phyloP scores from a whole-genome alignment of 768 basidiomycete species.

The Suillus brevipes region DNA sequence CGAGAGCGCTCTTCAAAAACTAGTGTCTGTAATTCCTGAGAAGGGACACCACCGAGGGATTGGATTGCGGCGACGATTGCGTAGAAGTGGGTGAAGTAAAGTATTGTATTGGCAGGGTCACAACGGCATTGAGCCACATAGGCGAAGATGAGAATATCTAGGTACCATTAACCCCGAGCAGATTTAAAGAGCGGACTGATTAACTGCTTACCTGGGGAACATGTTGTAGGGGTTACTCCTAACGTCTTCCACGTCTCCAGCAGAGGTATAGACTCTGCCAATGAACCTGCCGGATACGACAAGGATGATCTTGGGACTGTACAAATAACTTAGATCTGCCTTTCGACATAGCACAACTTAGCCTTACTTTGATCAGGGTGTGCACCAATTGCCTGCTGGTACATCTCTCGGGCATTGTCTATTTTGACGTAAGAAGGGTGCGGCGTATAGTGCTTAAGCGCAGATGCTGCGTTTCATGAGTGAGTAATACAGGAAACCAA shows the following conservation, averaged over 20 bases:
- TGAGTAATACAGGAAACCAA: constrained; percentile 10
- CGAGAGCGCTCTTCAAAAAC: constrained; percentile 61
- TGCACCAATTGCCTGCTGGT: constrained; percentile 71
- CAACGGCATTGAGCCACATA: constrained; percentile 83
- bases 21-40: constrained; percentile 54
- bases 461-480: constrained; percentile 38
- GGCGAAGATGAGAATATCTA: constrained; percentile 75
- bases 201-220: constrained; percentile 54
- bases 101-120: constrained; percentile 61
- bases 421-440: constrained; percentile 50
- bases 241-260: constrained; percentile 46
- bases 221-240: constrained; percentile 67
- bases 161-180: constrained; percentile 5
- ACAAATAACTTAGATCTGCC: constrained; percentile 10
- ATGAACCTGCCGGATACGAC: constrained; percentile 29
- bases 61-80: constrained; percentile 52
- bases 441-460: constrained; percentile 45
- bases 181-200: neutral
- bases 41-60: constrained; percentile 45
- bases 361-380: constrained; percentile 74
- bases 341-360: neutral
- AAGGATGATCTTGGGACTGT: constrained; percentile 58
- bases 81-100: constrained; percentile 63
- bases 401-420: constrained; percentile 66
- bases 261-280: constrained; percentile 42